A percentile compares a stretch with the other conserved stretches of the same genome.
Conservation (phyloP, 495 filamentous ascomycete species). For the Aspergillus coremiiformis region DNA sequence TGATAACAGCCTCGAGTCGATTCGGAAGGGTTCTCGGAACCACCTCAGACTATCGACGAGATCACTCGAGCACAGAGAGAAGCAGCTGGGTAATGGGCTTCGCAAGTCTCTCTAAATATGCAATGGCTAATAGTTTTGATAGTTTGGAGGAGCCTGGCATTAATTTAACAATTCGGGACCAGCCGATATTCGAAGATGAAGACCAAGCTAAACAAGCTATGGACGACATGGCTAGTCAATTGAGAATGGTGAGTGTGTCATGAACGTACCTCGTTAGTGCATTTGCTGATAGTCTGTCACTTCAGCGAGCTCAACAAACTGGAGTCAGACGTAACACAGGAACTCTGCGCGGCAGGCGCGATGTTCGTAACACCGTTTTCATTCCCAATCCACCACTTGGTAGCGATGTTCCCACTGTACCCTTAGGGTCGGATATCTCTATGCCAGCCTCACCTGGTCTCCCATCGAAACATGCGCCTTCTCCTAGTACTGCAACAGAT, state of each 20-base stretch:
- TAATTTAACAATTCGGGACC: conserved; percentile 86
- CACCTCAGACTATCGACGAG: conserved; percentile 61
- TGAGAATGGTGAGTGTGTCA: conserved; percentile 53
- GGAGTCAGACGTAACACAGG: conserved; percentile 58
- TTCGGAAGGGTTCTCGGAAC: conserved; percentile 60
- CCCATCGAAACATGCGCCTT: conserved; percentile 38
- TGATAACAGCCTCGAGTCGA: conserved; percentile 40
- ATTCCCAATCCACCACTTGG: conserved; percentile 47
- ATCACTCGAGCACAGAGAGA: conserved; percentile 79
- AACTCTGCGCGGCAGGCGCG: conserved; percentile 79
- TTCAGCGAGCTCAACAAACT: conserved; percentile 48
- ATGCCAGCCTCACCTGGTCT: conserved; percentile 22
- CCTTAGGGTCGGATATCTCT: conserved; percentile 17
- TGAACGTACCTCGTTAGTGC: neutral
- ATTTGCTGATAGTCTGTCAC: conserved; percentile 15
- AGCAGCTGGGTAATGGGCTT: conserved; percentile 48
- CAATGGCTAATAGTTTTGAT: conserved; percentile 16
- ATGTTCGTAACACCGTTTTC: conserved; percentile 85
- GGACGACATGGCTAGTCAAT: conserved; percentile 82
- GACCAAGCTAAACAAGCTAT: conserved; percentile 80
- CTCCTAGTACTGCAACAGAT: conserved; percentile 43
- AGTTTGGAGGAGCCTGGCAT: conserved; percentile 64
- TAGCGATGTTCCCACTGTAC: conserved; percentile 21
- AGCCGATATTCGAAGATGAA: conserved; percentile 90
- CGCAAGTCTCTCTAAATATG: neutral